Base-by-base conservation (phyloP, 83 land plant species). In the Larix sibirica region DNA sequence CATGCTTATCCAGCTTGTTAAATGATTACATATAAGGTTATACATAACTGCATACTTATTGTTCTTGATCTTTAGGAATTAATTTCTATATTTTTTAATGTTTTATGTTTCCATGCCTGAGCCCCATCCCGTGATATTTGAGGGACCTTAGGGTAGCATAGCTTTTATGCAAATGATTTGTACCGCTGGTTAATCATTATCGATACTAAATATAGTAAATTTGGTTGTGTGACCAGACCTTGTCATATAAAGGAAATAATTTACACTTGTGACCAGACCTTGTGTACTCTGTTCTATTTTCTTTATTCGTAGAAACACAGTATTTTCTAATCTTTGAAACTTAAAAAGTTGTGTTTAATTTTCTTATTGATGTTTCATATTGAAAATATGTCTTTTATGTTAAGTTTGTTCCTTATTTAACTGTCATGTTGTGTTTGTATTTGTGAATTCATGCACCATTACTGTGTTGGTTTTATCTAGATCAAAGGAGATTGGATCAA, bases 401-500 rank as follows among this genome's bases (percentile, higher is more conserved):
- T 44, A 73, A 38, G 20, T n/a, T 7, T 20, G 56, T 50, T 50
- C 56, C 13, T 50, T 50, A 50, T 50, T 50, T 50, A 50, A 50
- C 56, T 50, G 13, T 50, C 56, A 50, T 9, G 23, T n/a, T 73
- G 7, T 3, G 42, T 73, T 21, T 42, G 21, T n/a, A 6, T 20
- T 42, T 42, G 13, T 5, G 24, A 40, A 7, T 42, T 10, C 26
- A 73, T 73, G 10, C 7, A 44, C 20, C 26, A 3, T 40, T 73
- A 73, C 77, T 40, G 12, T 21, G 56, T 40, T 73, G 42, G 9
- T 23, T 42, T 47, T 54, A 84, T 85, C 24, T 83, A 95, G 97
- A 94, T 95, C 73, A 95, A 94, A 67, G 95, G 88, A 56, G 93
- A 91, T 62, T 96, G 98, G 98, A 92, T 94, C 44, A 96, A 96